Conservation (phyloP, 352 stramenopile species). For the Globisporangium cylindrosporum region DNA sequence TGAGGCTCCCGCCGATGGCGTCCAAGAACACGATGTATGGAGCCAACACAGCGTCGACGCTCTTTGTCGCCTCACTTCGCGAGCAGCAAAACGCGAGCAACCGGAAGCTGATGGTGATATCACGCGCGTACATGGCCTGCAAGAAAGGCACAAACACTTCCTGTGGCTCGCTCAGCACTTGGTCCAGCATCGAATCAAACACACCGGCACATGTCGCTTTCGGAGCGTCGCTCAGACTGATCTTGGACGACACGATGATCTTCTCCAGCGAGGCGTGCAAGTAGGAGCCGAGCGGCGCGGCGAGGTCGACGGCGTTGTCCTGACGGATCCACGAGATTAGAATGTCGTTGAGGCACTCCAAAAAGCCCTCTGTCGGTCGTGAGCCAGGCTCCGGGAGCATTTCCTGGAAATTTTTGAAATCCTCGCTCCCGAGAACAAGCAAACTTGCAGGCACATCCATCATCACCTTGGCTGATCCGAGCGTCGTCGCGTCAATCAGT, state of each 20-base stretch:
- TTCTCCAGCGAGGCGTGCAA: conserved; percentile 61
- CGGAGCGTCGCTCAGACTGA: conserved; percentile 55
- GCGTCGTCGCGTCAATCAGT: conserved; percentile 19
- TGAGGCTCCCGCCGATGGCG: conserved; percentile 42
- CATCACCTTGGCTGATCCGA: conserved; percentile 24
- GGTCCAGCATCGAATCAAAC: conserved; percentile 80
- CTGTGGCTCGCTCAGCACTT: conserved; percentile 64
- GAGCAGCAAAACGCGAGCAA: conserved; percentile 78
- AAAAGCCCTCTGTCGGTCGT: conserved; percentile 62
- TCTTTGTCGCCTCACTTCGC: conserved; percentile 37
- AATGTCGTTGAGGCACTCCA: conserved; percentile 82
- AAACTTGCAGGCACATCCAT: conserved; percentile 50
- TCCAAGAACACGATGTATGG: conserved; percentile 72
- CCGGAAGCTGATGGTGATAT: conserved; percentile 74
- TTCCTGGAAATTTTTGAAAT: conserved; percentile 79
- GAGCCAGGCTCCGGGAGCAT: conserved; percentile 62
- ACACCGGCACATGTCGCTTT: conserved; percentile 63
- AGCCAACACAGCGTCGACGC: conserved; percentile 47
- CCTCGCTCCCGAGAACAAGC: conserved; percentile 58
- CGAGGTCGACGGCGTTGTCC: conserved; percentile 68
- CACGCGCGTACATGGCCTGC: conserved; percentile 71
- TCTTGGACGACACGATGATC: conserved; percentile 76
- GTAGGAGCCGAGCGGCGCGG: conserved; percentile 54
- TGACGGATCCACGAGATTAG: conserved; percentile 81
- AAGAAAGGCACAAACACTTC: conserved; percentile 78